Evolutionary conservation across 2,329 filamentous ascomycete species (phyloP), one percentile per base, ranked within the genome.

Genomic region (Talaromyces sp.): DNA sequence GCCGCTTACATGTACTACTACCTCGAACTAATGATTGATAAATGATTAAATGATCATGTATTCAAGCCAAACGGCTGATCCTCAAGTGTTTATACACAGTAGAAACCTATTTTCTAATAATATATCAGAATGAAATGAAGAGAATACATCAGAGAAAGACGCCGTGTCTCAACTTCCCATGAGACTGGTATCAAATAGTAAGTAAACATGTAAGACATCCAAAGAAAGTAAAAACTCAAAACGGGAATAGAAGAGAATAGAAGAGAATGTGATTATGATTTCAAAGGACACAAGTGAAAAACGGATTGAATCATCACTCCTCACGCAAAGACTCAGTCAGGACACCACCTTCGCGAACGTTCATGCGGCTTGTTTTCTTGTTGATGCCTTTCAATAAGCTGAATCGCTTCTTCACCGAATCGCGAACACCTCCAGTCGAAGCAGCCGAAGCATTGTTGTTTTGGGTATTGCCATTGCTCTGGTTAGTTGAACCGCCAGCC

Each of bases 371-470:
- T 54, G 81, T 81, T 79, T 90, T 92, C 75, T 88, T 89, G 35
- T 90, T 89, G 60, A 93, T 83, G 9, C 75, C 75, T 75, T 90
- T 91, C 72, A 96, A 82, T 71, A 93, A 82, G 75, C 91, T 95
- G 69, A 96, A 82, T 72, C 92, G 81, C 80, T 92, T 94, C 78
- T 89, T 87, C 69, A 96, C 86, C 65, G 88, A 90, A 41, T 85
- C 86, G 61, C 85, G 85, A 72, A 76, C 73, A 27, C 73, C 75
- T 43, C 70, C 66, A 24, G 68, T 66, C 57, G 64, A 69, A 61
- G 68, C 65, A 22, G n/a, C 14, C 2, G 50, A n/a, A 39, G 22
- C 27, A 39, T 31, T 57, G 3, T 19, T 35, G 45, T 31, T 65
- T 8, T 19, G 16, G 13, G 19, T 63, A 13, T 63, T 41, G 16